A percentile compares a stretch with the other conserved stretches of the same genome.
phyloP scores from a whole-genome alignment of 495 filamentous ascomycete species.

The Penicillium chermesinum region DNA sequence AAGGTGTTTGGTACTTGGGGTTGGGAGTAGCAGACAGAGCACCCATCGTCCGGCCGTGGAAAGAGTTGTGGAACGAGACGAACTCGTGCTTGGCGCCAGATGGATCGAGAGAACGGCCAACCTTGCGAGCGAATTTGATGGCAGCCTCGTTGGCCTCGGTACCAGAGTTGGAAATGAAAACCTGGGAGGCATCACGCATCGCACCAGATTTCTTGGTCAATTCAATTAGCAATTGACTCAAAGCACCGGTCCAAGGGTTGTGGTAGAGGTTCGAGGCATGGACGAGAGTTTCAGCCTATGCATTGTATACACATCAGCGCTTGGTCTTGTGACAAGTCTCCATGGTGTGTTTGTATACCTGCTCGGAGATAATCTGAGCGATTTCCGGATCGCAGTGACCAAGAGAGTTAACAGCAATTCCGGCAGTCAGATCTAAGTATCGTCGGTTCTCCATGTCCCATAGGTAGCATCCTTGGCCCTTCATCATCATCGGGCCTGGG shows the following conservation, averaged over 20 bases:
- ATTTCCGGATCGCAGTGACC: conserved; percentile 81
- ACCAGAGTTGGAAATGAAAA: conserved; percentile 93
- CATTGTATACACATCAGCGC: conserved; percentile 13
- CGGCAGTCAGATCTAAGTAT: conserved; percentile 91
- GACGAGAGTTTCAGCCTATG: conserved; percentile 66
- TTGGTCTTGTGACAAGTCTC: not conserved
- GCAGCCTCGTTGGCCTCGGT: conserved; percentile 96
- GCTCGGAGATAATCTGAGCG: conserved; percentile 62
- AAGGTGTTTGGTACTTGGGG: conserved; percentile 94
- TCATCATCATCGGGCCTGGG: conserved; percentile 83
- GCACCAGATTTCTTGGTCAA: conserved; percentile 67
- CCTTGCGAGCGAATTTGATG: conserved; percentile 92
- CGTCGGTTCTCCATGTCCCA: conserved; percentile 85
- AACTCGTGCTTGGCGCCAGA: conserved; percentile 74
- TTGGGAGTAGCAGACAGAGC: conserved; percentile 91
- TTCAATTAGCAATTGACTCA: conserved; percentile 79
- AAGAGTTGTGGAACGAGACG: conserved; percentile 82
- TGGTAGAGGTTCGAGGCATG: conserved; percentile 95
- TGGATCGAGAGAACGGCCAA: conserved; percentile 66
- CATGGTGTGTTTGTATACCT: conserved; percentile 46
- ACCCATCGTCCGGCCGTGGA: conserved; percentile 97
- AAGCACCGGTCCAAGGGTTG: conserved; percentile 84
- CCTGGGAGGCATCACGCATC: conserved; percentile 75
- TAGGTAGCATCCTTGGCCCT: conserved; percentile 77
- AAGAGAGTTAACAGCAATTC: conserved; percentile 91